These are phyloP conservation scores for Fragaria vesca DNA, from an alignment of 306 rosid genomes.

Conservation along the genomic window DNA sequence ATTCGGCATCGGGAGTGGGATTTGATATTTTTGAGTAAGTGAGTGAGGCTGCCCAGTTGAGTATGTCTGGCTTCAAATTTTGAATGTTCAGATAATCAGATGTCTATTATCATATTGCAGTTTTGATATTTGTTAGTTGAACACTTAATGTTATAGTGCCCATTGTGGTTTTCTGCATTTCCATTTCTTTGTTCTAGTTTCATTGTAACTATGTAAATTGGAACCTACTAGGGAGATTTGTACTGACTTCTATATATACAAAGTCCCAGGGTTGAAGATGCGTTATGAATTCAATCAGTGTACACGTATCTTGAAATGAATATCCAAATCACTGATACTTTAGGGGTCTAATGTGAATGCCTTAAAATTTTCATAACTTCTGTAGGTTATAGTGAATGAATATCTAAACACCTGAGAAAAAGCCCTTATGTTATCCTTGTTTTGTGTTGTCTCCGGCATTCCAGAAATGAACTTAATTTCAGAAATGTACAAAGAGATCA, in stretches of 20 bases:
- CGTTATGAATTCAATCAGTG: not conserved
- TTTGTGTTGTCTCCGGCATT: not conserved
- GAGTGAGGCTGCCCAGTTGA: constrained; percentile 19
- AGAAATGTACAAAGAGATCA: not conserved
- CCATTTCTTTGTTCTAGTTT: not conserved
- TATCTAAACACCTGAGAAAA: not conserved
- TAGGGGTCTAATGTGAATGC: not conserved
- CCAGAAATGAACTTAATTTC: not conserved
- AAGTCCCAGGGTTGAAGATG: not conserved
- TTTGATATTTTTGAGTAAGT: not conserved
- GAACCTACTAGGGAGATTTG: not conserved
- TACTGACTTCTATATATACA: not conserved
- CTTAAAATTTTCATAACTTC: not conserved
- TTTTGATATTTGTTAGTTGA: constrained; percentile 8
- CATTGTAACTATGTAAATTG: not conserved
- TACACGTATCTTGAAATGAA: not conserved
- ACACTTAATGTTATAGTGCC: not conserved
- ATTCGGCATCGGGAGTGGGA: constrained; percentile 2
- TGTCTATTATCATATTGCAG: constrained; percentile 4
- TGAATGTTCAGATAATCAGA: constrained; percentile 16
- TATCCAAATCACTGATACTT: not conserved
- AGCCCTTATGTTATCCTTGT: not conserved
- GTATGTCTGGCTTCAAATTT: constrained; percentile 31
- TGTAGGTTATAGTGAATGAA: not conserved
- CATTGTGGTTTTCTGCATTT: not conserved